Conservation (phyloP, 2,329 filamentous ascomycete genomes). For the Calonectria pteridis region DNA sequence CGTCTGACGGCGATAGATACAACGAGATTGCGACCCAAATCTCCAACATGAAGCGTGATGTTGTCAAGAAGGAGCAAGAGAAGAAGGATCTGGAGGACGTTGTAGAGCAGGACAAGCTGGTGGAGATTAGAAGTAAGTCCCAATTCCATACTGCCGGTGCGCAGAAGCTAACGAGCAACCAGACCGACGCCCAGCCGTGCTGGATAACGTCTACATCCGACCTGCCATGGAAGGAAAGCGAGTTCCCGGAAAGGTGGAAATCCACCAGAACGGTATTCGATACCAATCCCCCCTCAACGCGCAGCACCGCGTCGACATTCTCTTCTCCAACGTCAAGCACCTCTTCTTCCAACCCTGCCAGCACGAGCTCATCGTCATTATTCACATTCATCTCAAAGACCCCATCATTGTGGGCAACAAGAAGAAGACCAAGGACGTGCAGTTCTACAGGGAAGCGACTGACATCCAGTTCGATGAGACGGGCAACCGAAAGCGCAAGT, state of each 20-base stretch:
- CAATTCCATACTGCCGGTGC: not conserved
- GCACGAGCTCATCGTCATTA: conserved; percentile 96
- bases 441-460: conserved; percentile 97
- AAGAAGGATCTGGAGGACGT: conserved; percentile 99
- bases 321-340: conserved; percentile 99
- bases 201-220: conserved; percentile 95
- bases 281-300: conserved; percentile 87
- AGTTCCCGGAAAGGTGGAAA: conserved; percentile 94
- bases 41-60: conserved; percentile 94
- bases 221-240: conserved; percentile 97
- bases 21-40: conserved; percentile 93
- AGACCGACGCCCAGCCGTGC: conserved; percentile 89
- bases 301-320: conserved; percentile 88
- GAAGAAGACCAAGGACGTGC: conserved; percentile 98
- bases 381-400: conserved; percentile 97
- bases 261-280: conserved; percentile 98
- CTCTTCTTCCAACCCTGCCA: conserved; percentile 98
- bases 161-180: conserved; percentile 54
- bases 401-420: conserved; percentile 97
- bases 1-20: conserved; percentile 88
- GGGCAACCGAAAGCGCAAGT: conserved; percentile 96
- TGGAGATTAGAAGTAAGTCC: conserved; percentile 88
- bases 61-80: conserved; percentile 92
- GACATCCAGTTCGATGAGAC: conserved; percentile 99
- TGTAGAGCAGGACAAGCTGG: conserved; percentile 96